Evolutionary conservation across 2,329 filamentous ascomycete species (phyloP).

Genomic region (Monilinia vaccinii-corymbosi): DNA sequence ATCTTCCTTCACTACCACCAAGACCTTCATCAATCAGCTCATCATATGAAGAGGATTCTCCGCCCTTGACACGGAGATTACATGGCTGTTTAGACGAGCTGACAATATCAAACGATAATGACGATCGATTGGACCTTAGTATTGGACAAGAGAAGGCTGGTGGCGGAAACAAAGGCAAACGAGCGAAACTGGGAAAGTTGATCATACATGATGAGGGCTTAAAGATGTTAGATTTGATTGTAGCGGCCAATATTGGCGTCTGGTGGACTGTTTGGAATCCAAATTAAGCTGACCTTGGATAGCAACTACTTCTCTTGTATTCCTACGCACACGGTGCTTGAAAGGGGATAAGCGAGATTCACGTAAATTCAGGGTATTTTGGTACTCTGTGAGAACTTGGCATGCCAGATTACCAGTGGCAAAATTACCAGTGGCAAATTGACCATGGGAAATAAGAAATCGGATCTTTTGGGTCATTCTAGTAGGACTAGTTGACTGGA

Average conservation of each 20-base stretch:
- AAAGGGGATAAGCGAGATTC: neutral
- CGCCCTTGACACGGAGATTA: neutral
- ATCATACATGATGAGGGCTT: conserved; percentile 82
- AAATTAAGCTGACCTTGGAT: neutral
- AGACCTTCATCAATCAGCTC: conserved; percentile 16
- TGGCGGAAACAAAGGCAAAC: conserved; percentile 74
- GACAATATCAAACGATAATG: conserved; percentile 16
- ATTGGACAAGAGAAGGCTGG: conserved; percentile 78
- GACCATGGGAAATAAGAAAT: neutral
- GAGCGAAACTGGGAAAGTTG: conserved; percentile 88
- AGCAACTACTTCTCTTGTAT: neutral
- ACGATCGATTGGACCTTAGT: conserved; percentile 56
- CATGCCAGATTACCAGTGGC: neutral
- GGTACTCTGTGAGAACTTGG: neutral
- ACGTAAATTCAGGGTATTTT: neutral
- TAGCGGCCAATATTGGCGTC: conserved; percentile 82
- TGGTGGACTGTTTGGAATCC: conserved; percentile 85
- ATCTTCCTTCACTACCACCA: conserved; percentile 19
- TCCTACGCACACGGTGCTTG: neutral
- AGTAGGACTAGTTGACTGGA: neutral
- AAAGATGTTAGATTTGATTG: conserved; percentile 90
- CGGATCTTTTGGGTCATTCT: neutral
- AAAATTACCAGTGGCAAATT: neutral
- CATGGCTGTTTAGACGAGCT: conserved; percentile 1
- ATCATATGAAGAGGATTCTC: conserved; percentile 10